Percentiles rank a stretch among this genome's conserved stretches.
Evolutionary conservation across 2,329 filamentous ascomycete genomes (phyloP).

Genomic region (Botrytis paeoniae): DNA sequence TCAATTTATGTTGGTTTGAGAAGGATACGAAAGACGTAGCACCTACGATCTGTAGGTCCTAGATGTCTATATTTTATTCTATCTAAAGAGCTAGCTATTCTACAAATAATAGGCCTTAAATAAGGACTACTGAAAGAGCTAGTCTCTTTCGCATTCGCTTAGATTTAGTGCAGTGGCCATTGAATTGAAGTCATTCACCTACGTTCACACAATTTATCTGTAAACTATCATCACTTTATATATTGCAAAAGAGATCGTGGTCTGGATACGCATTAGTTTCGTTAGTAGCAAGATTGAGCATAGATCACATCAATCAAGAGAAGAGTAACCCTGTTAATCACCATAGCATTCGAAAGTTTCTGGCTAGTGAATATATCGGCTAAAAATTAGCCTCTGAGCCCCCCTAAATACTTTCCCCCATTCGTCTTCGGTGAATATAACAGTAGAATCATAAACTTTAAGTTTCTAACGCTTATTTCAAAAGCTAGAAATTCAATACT

Average conservation of each 20-base stretch:
- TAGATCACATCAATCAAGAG: neutral
- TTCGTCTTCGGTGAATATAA: neutral
- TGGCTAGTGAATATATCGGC: neutral
- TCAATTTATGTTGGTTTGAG: no score
- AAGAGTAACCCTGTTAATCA: neutral
- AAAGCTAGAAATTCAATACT: neutral
- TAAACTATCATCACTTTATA: neutral
- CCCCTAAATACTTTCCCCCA: neutral
- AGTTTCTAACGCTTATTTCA: neutral
- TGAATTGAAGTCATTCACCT: no score
- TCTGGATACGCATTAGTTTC: neutral
- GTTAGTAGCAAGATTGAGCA: neutral
- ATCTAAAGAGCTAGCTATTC: no score
- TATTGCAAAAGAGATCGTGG: neutral
- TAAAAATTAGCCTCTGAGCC: neutral
- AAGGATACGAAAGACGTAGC: no score
- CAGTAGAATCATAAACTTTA: accelerated
- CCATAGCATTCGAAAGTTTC: neutral
- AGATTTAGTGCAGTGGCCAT: no score
- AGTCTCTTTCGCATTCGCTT: no score
- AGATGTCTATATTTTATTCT: no score
- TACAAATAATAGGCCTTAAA: no score
- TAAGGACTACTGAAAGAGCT: no score
- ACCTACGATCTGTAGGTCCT: no score
- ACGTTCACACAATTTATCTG: neutral